Conservation (phyloP, 495 filamentous ascomycete species). For the Neurospora pannonica region DNA sequence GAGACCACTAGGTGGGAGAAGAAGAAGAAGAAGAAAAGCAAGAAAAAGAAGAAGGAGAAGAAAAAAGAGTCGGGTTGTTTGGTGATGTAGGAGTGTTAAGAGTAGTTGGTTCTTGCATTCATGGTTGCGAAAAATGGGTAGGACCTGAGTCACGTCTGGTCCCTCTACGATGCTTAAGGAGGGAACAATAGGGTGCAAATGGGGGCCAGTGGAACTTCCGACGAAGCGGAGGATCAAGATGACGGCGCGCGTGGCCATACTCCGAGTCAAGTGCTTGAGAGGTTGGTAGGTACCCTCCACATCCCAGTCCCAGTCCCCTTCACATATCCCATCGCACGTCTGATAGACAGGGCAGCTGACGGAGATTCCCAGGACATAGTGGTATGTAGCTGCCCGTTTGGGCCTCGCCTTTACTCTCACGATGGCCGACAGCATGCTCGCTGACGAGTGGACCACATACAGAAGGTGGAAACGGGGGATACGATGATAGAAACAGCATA, state of each 20-base stretch:
- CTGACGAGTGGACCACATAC: too few relatives aligned
- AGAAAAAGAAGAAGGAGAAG: not conserved
- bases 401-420: too few relatives aligned
- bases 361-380: too few relatives aligned
- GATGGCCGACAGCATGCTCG: too few relatives aligned
- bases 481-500: too few relatives aligned
- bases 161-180: not conserved
- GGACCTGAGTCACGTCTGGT: fast-evolving
- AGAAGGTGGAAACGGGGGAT: too few relatives aligned
- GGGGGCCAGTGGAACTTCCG: too few relatives aligned
- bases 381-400: too few relatives aligned
- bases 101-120: not conserved
- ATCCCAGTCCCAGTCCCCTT: not conserved
- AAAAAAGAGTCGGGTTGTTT: not conserved
- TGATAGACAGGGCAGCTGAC: not conserved
- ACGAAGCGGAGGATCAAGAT: not conserved
- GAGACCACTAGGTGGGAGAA: not conserved
- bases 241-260: not conserved
- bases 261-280: not conserved
- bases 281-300: too few relatives aligned
- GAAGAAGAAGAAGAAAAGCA: not conserved
- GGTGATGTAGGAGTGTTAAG: not conserved
- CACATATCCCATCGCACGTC: not conserved
- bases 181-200: not conserved
- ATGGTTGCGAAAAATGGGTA: not conserved